Base-by-base conservation (phyloP, 2,329 filamentous ascomycete genomes). In the Trichophyton rubrum region DNA sequence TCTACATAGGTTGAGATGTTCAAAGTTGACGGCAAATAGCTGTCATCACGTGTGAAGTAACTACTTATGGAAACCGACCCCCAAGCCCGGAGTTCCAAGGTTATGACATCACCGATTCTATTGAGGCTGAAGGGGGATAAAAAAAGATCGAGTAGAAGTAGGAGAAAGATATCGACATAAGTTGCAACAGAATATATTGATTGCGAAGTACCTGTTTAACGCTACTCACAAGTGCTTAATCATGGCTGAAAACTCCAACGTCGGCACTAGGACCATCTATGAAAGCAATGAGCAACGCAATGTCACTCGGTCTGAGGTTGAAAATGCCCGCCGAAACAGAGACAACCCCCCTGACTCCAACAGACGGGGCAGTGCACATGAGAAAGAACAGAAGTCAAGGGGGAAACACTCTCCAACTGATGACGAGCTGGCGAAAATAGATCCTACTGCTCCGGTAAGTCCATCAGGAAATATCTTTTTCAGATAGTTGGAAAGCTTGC, bases 241-340 rank as follows among this genome's bases (percentile, higher is more conserved):
- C 66, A 80, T 81, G 78, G 78, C 76, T 67, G 76, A 76, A 68
- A 75, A 73, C 60, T 88, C 86, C 61, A 86, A 79, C 70, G 87
- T 92, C 70, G 89, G 88, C 66, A 80, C 77, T 71, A 68, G 75
- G 64, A 72, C 74, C 63, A 75, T 89, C 71, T 91, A 93, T 76
- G 87, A 91, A 76, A 85, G 80, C 61, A 86, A 85, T 62, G 88
- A 93, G 75, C 88, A 93, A 79, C 81, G 82, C 68, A 89, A 84
- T 71, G 71, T 75, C 63, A 80, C 82, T 63, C 70, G 81, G 62
- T 78, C 81, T 1, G 76, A 80, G 63, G 65, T 77, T 59, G 69
- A 74, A 51, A 78, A 83, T 68, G 77, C 79, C 20, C 76, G 82
- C 58, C 80, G 84, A 62, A 93, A 83, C 76, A 77, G 90, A 63